Evolutionary conservation across 2,329 filamentous ascomycete genomes (phyloP).

Genomic region (Botrytis aclada): DNA sequence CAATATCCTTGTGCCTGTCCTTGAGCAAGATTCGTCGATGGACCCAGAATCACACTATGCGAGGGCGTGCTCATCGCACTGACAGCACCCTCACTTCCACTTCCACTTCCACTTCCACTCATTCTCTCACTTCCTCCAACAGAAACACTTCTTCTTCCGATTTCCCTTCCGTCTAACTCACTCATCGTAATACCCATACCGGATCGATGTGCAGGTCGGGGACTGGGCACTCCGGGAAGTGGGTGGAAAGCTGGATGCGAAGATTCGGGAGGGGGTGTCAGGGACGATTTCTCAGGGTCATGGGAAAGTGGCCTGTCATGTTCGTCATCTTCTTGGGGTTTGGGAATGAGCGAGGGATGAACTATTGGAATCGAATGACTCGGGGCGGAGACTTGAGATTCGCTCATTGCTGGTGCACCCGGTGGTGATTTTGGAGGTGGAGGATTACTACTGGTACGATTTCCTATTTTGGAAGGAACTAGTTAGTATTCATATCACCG

Average conservation of each 20-base stretch:
- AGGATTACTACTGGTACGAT: not conserved
- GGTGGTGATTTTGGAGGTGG: not conserved
- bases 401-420: not conserved
- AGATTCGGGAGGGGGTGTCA: conserved; percentile 3
- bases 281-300: conserved; percentile 13
- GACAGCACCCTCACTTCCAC: not conserved
- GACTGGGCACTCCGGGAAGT: not conserved
- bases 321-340: conserved; percentile 3
- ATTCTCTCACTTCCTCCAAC: not conserved
- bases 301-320: not conserved
- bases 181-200: not conserved
- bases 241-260: conserved; percentile 12
- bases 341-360: not conserved
- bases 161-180: conserved; percentile 1
- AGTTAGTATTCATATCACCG: not conserved
- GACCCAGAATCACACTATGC: not conserved
- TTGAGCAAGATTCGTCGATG: not conserved
- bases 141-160: not conserved
- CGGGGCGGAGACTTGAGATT: not conserved
- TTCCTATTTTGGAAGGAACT: not conserved
- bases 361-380: not conserved
- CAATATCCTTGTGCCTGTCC: not conserved
- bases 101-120: not conserved
- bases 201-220: not conserved
- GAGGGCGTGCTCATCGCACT: not conserved